Evolutionary conservation across 305 asterid species (phyloP), one percentile per base, ranked within the genome.

Genomic region (Fraxinus nigra): DNA sequence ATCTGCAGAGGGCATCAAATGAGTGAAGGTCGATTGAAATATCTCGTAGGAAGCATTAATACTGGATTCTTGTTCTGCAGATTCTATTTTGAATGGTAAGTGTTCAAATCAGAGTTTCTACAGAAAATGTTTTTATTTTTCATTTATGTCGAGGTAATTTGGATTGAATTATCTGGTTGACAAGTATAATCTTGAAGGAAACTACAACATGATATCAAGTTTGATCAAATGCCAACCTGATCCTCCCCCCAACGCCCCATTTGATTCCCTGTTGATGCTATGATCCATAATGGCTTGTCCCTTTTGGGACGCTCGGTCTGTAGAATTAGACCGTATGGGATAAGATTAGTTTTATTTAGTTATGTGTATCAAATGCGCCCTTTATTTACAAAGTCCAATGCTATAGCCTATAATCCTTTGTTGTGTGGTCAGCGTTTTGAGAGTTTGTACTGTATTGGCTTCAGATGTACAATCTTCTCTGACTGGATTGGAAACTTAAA

Each of bases 71-170:
- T 46, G 30, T 65, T 76, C 76, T 34, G 48, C 35, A 70, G 70
- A 48, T 37, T 40, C 13, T 61, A 40, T 24, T 6, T 54, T 80
- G 77, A 83, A 65, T 43, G 69, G 75, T 28, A 40, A 35, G 75
- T 56, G 40, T 5, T n/a, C 46, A 61, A 26, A 1, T 37, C 72
- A 10, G 28, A 78, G 74, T 24, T 82, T 72, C 80, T 46, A 24
- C 73, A 20, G 74, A 30, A 30, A 5, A 14, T 70, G 43, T 14
- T 74, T 32, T 3, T 61, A 30, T 51, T 33, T 46, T 54, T 67
- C 20, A 26, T 54, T 43, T 20, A 26, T 75, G 59, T 22, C 26
- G 61, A 82, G 83, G 86, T 83, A 77, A 22, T 77, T 79, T 20
- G 9, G 72, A n/a, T 59, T 20, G 48, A 70, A 75, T 79, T 69